Percentiles rank a stretch among this genome's conserved stretches.
Conservation (phyloP, 495 filamentous ascomycete species). For the Xylaria bambusicola region DNA sequence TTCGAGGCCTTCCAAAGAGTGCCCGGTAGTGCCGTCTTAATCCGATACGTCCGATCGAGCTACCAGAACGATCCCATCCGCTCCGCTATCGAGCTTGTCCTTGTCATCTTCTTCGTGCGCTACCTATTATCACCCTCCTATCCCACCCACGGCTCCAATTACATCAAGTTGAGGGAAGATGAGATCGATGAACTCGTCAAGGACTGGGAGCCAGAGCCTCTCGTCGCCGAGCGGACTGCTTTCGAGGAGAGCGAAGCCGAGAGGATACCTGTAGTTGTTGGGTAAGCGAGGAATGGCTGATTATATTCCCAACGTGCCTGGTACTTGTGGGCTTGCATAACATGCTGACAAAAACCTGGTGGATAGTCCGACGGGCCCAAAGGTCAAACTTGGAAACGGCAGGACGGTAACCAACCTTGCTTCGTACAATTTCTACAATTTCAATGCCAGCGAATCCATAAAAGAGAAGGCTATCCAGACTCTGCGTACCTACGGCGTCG, state of each 20-base stretch:
- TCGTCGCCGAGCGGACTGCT: conserved; percentile 69
- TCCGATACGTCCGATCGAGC: conserved; percentile 92
- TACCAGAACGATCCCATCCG: conserved; percentile 97
- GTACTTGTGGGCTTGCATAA: background rate
- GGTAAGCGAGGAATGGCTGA: conserved; percentile 53
- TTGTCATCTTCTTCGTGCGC: conserved; percentile 92
- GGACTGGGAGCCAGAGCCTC: conserved; percentile 93
- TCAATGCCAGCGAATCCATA: conserved; percentile 84
- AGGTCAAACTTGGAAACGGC: conserved; percentile 84
- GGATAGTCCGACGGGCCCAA: conserved; percentile 80
- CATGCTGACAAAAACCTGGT: conserved; percentile 8
- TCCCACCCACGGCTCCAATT: conserved; percentile 80
- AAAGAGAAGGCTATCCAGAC: conserved; percentile 94
- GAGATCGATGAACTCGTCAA: conserved; percentile 98
- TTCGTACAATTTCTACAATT: conserved; percentile 96
- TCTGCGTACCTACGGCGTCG: conserved; percentile 91
- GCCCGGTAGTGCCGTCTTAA: conserved; percentile 89
- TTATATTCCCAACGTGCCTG: conserved; percentile 2
- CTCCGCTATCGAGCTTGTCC: conserved; percentile 87
- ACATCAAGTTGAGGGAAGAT: conserved; percentile 85
- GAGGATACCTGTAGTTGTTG: conserved; percentile 81
- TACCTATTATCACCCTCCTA: conserved; percentile 92
- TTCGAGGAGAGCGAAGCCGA: conserved; percentile 83
- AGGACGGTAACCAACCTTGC: conserved; percentile 89
- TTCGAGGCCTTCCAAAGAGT: conserved; percentile 78